Evolutionary conservation across 2,329 filamentous ascomycete genomes (phyloP), one percentile per base, ranked within the genome.

Genomic region (Claviceps sp.): DNA sequence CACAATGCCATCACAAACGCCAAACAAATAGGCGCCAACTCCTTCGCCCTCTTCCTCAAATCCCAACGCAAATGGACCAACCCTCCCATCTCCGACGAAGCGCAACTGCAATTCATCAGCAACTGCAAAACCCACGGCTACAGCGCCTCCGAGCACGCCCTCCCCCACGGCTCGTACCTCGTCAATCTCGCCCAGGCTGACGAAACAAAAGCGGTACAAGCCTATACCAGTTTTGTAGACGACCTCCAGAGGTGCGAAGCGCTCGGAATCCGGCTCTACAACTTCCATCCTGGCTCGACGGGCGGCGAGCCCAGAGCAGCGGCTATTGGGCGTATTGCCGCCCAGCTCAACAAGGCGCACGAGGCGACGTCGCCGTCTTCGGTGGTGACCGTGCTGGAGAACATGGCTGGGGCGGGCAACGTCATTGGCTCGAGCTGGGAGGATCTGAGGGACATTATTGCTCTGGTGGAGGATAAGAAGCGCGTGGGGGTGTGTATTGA

Each of bases 1-100:
- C 89, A 96, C 53, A 96, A 97, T 66, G 78, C 90, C 0, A 76
- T 97, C 54, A 72, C 76, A 22, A 95, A 95, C 60, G 80, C 85
- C 45, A 64, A 84, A 1, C 78, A 88, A 48, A 89, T 95, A 57
- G 90, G 90, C 50, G 90, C 86, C 56, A 98, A 97, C 65, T 82
- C 90, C 9, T 95, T 97, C 60, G 93, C 93, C 4, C 75, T 97
- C 20, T 98, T 98, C 70, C 77, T 98, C 59, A 97, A 97, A 66
- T 95, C 88, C 0, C 93, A 98, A 67, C 83, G 90, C 52, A 97
- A 95, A 72, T 98, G 93, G 93, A 76, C 79, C 30, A 94, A 85
- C 61, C 88, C 90, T 8, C 79, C 86, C 0, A 75, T 98, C 4
- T 75, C 84, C 26, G 68, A 80, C 41, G 81, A 85, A 26, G 79